phyloP scores from a whole-genome alignment of 1,139 yeast genomes.

The Geotrichum siamense region DNA sequence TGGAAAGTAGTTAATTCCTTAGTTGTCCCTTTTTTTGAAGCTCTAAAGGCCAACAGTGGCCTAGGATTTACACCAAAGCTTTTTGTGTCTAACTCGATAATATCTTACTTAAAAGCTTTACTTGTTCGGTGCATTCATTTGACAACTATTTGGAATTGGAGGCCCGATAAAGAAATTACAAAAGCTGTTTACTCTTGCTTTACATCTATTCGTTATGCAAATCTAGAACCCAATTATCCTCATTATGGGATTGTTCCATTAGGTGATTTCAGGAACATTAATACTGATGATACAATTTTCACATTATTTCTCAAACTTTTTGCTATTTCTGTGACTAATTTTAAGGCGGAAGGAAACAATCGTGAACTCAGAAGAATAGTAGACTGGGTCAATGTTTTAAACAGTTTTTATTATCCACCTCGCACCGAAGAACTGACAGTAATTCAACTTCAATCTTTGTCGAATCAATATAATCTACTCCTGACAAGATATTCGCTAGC shows the following conservation, averaged over 20 bases:
- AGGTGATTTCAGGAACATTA: not conserved
- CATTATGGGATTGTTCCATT: conserved; percentile 6
- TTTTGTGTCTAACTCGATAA: conserved; percentile 1
- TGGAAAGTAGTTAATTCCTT: conserved; percentile 13
- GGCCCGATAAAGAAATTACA: conserved; percentile 12
- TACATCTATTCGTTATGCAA: conserved; percentile 13
- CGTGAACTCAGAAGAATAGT: conserved; percentile 10
- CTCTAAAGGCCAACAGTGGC: not conserved
- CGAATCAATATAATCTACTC: conserved; percentile 16
- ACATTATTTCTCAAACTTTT: conserved; percentile 12
- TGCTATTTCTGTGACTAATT: conserved; percentile 4
- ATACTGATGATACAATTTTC: conserved; percentile 10
- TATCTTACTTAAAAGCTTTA: conserved; percentile 12
- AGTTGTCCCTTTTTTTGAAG: conserved; percentile 12
- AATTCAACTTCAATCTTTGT: conserved; percentile 13
- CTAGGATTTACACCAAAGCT: not conserved
- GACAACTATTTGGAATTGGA: conserved; percentile 13
- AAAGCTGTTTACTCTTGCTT: conserved; percentile 10
- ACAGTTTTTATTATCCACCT: conserved; percentile 13
- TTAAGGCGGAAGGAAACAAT: conserved; percentile 5
- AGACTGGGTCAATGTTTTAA: conserved; percentile 15
- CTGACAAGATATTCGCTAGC: conserved; percentile 11
- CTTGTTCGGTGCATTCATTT: conserved; percentile 11
- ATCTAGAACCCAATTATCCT: conserved; percentile 15
- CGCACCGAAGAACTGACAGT: conserved; percentile 13